A percentile compares a stretch with the other conserved stretches of the same genome.
These are phyloP conservation scores for Entamoeba invadens DNA, from an alignment of 208 protist genomes.

Conservation along the genomic window DNA sequence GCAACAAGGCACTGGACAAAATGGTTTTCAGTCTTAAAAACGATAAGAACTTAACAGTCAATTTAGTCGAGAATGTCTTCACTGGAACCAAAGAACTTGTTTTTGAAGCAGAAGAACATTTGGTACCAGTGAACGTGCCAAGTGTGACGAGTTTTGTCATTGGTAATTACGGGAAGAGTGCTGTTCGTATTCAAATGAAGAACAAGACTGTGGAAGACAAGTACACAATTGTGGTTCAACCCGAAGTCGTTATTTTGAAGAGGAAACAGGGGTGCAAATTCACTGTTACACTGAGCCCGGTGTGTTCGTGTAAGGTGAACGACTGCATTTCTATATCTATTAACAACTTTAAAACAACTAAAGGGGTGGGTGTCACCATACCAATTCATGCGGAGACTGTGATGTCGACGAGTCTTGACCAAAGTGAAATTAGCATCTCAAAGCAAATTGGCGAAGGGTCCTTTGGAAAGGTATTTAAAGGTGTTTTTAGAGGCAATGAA, in stretches of 20 bases:
- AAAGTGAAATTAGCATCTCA: not conserved
- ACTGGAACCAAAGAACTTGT: not conserved
- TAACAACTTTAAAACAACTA: not conserved
- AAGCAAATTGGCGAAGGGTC: not conserved
- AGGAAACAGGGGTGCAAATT: not conserved
- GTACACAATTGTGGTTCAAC: not conserved
- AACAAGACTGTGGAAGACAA: not conserved
- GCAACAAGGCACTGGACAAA: not conserved
- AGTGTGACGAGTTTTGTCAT: not conserved
- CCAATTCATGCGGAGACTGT: not conserved
- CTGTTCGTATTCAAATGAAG: not conserved
- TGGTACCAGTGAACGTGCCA: not conserved
- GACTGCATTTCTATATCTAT: not conserved
- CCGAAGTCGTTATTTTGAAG: not conserved
- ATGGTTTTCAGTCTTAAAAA: not conserved
- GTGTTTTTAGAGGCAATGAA: not conserved
- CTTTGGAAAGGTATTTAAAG: not conserved
- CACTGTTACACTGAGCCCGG: not conserved
- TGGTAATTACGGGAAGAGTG: not conserved
- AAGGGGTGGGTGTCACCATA: not conserved
- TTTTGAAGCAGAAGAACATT: not conserved
- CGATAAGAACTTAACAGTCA: not conserved
- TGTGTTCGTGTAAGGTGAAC: not conserved
- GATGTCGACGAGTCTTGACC: not conserved
- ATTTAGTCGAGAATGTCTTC: not conserved